Conservation (phyloP, 352 stramenopile genomes). For the Thalassiosira pacifica region DNA sequence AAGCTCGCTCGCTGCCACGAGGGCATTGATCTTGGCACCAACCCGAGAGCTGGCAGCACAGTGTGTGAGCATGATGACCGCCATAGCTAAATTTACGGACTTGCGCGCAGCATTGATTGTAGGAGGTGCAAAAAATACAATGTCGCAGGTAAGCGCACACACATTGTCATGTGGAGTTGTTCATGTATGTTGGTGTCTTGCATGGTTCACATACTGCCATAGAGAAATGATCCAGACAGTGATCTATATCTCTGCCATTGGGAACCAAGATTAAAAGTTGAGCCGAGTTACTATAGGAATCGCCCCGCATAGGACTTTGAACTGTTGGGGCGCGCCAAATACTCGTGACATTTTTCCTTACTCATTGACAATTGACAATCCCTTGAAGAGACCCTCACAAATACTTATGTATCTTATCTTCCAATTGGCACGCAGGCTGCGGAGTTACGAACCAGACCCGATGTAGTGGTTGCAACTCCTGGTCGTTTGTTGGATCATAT, state of each 20-base stretch:
- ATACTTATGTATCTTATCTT: not conserved
- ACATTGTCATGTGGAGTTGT: too few species aligned
- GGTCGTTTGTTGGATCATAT: constrained; percentile 98
- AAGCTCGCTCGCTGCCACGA: constrained; percentile 88
- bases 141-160: constrained; percentile 60
- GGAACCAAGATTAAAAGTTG: constrained; percentile 68
- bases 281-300: constrained; percentile 71
- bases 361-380: constrained; percentile 1
- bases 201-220: constrained; percentile 68
- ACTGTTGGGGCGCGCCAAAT: constrained; percentile 64
- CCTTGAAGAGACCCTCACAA: not conserved
- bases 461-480: constrained; percentile 98
- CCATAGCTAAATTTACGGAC: constrained; percentile 95
- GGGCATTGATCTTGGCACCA: constrained; percentile 96
- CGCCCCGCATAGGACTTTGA: constrained; percentile 55
- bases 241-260: constrained; percentile 67
- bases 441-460: constrained; percentile 94
- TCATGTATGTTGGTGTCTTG: too few species aligned
- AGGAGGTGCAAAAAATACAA: constrained; percentile 90
- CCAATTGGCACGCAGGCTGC: constrained; percentile 87
- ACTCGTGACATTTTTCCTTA: constrained; percentile 64
- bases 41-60: constrained; percentile 98
- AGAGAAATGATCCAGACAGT: constrained; percentile 63
- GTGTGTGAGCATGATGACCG: constrained; percentile 92
- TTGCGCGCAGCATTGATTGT: constrained; percentile 93